Evolutionary conservation across 805 yeast genomes (phyloP).

Genomic region (Saturnispora gosingensis): DNA sequence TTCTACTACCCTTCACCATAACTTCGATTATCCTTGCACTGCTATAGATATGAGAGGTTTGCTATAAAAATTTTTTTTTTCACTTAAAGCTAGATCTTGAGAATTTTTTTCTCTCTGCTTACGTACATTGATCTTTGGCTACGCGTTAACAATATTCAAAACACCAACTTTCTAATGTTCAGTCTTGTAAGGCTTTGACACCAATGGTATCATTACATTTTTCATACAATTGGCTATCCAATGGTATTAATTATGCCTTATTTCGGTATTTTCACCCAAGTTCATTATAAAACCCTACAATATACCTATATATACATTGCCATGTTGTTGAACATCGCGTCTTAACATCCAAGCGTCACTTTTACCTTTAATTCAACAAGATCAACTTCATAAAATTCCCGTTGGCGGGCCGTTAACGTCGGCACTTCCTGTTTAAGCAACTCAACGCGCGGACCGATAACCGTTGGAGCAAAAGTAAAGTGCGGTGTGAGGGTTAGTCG

Average conservation of each 20-base stretch:
- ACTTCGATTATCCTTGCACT: not conserved
- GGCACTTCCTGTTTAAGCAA: not conserved
- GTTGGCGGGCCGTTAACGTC: not conserved
- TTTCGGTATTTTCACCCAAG: too few species aligned
- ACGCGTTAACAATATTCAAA: not conserved
- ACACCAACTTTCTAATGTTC: too few species aligned
- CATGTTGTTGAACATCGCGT: too few species aligned
- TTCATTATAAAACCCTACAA: too few species aligned
- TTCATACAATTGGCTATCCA: not conserved
- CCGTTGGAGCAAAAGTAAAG: not conserved
- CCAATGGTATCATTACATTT: not conserved
- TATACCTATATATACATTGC: too few species aligned
- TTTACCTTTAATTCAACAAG: too few species aligned
- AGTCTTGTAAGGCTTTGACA: not conserved
- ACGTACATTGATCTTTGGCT: not conserved
- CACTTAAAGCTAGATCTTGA: not conserved
- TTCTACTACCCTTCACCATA: not conserved
- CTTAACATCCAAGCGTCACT: too few species aligned
- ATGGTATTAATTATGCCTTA: not conserved
- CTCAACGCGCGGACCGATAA: not conserved
- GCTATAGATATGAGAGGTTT: not conserved
- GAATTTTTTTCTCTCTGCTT: not conserved
- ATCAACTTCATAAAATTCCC: not conserved
- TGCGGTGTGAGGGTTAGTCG: constrained; percentile 5
- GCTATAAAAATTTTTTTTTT: not conserved